phyloP scores from a whole-genome alignment of 2,329 filamentous ascomycete species.

The Plectosphaerella sp. region DNA sequence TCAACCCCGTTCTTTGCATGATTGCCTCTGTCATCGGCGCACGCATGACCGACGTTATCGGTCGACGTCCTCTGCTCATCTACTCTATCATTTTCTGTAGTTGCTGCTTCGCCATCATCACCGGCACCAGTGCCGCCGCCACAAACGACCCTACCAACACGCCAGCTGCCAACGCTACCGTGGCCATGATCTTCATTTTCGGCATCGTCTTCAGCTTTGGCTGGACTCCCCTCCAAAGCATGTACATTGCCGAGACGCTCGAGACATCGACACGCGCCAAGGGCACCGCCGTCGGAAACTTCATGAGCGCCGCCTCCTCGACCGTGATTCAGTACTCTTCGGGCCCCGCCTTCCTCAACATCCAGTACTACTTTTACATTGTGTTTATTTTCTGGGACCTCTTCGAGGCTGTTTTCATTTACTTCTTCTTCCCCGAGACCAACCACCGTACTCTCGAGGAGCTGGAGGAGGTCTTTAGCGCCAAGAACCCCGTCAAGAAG shows the following conservation, averaged over 20 bases:
- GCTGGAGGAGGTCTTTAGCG: constrained; percentile 46
- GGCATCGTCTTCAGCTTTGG: constrained; percentile 47
- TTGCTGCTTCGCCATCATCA: constrained; percentile 43
- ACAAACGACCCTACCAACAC: constrained; percentile 28
- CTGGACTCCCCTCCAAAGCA: constrained; percentile 45
- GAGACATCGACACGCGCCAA: constrained; percentile 40
- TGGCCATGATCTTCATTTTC: constrained; percentile 50
- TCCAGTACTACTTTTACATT: constrained; percentile 39
- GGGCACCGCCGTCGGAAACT: constrained; percentile 38
- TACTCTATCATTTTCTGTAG: constrained; percentile 41
- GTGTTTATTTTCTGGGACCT: constrained; percentile 42
- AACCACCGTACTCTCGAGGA: constrained; percentile 50
- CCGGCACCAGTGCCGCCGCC: constrained; percentile 40
- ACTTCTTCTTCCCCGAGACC: constrained; percentile 45
- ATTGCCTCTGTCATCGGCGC: constrained; percentile 49
- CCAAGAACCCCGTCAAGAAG: constrained; percentile 39
- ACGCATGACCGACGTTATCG: constrained; percentile 49
- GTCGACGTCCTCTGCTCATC: constrained; percentile 51
- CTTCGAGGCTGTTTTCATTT: constrained; percentile 36
- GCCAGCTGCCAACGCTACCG: constrained; percentile 36
- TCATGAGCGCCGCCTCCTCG: constrained; percentile 31
- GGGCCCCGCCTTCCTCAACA: constrained; percentile 36
- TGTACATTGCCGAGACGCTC: constrained; percentile 45
- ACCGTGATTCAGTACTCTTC: constrained; percentile 39
- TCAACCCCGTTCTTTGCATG: constrained; percentile 50